Evolutionary conservation across 176 grass and related monocot species (phyloP).

Genomic region (Oryza brachyantha): DNA sequence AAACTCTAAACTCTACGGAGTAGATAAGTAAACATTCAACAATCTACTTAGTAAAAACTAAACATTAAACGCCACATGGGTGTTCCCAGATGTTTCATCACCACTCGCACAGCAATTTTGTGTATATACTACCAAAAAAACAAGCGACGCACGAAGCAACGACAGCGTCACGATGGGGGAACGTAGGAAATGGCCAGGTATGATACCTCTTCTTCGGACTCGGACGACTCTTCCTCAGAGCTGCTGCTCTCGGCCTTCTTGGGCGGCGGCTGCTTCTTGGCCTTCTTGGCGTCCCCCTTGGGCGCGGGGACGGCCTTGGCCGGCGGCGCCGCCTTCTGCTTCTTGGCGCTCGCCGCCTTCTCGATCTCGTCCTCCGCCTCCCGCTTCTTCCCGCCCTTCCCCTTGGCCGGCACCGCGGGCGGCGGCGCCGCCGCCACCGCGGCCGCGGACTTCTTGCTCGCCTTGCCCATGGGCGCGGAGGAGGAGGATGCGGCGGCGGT

Average conservation of each 20-base stretch:
- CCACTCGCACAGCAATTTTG: too few species aligned
- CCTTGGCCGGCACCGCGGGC: constrained; percentile 26
- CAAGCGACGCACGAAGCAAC: background rate
- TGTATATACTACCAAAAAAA: too few species aligned
- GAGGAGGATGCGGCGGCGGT: background rate
- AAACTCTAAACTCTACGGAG: background rate
- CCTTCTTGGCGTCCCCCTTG: constrained; percentile 37
- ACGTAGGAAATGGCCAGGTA: background rate
- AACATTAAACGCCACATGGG: background rate
- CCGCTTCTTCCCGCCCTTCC: constrained; percentile 61
- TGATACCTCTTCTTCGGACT: constrained; percentile 67
- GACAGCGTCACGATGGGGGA: background rate
- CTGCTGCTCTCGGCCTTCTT: constrained; percentile 48
- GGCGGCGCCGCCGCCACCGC: constrained; percentile 1
- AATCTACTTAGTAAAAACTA: background rate
- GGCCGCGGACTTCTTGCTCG: constrained; percentile 44
- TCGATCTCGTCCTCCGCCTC: constrained; percentile 56
- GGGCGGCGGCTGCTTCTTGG: constrained; percentile 55
- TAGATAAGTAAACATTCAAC: too few species aligned
- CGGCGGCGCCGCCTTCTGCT: constrained; percentile 46
- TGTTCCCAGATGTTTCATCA: background rate
- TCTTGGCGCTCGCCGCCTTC: constrained; percentile 64
- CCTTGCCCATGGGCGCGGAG: constrained; percentile 55
- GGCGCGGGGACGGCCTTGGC: constrained; percentile 23
- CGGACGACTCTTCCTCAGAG: constrained; percentile 50